These are phyloP conservation scores for Aurantiochytrium sp. DNA, from an alignment of 108 stramenopile genomes.

Conservation along the genomic window DNA sequence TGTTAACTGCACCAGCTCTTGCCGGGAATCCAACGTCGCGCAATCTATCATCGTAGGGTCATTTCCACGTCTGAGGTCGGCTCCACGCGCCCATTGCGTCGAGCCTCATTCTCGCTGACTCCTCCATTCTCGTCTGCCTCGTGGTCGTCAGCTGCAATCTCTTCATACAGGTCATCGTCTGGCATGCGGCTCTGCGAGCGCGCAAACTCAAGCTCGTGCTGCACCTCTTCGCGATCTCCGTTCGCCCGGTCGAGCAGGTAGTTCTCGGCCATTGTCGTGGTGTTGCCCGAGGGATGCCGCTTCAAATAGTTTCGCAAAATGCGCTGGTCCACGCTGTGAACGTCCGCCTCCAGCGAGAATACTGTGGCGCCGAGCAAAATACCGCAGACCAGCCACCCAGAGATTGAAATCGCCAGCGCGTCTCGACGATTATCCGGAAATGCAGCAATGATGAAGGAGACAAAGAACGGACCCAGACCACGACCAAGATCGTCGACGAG, in stretches of 20 bases:
- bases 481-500: not conserved
- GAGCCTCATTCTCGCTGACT: not conserved
- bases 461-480: slow-evolving; percentile 1
- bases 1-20: too few relatives aligned
- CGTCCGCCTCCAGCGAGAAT: not conserved
- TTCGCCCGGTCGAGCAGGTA: not conserved
- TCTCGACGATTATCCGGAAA: not conserved
- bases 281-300: not conserved
- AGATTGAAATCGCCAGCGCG: not conserved
- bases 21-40: not conserved
- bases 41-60: not conserved
- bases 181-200: not conserved
- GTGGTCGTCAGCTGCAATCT: not conserved
- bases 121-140: not conserved
- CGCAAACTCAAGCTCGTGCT: not conserved
- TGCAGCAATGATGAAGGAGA: not conserved
- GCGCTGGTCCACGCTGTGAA: not conserved
- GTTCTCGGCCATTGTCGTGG: not conserved
- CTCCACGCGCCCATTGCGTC: not conserved
- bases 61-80: not conserved
- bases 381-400: not conserved
- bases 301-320: not conserved
- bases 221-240: not conserved
- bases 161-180: not conserved
- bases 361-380: not conserved